These are phyloP conservation scores for Strobilomyces confusus DNA, from an alignment of 768 basidiomycete species.

Conservation along the genomic window DNA sequence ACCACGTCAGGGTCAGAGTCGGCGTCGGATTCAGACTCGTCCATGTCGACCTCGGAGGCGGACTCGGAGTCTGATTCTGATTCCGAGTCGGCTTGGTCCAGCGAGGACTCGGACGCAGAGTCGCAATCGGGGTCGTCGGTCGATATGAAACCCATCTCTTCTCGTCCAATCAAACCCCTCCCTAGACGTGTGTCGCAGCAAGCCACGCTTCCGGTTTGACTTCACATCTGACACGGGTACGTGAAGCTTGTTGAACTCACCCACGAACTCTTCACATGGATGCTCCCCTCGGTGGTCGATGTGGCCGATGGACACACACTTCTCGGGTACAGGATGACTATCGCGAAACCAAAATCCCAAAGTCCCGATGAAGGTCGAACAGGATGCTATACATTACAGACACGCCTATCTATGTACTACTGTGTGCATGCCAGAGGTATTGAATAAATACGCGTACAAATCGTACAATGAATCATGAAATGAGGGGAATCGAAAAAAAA, in stretches of 20 bases:
- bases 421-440: neutral
- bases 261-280: too few species aligned
- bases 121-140: slow-evolving; percentile 15
- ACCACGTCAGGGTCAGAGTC: slow-evolving; percentile 14
- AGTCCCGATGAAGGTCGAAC: neutral
- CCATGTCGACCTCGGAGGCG: slow-evolving; percentile 8
- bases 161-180: slow-evolving; percentile 46
- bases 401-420: slow-evolving; percentile 1
- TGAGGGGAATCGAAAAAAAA: neutral
- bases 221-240: neutral
- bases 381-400: slow-evolving; percentile 5
- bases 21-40: slow-evolving; percentile 12
- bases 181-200: slow-evolving; percentile 35
- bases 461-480: neutral
- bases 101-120: slow-evolving; percentile 10
- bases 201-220: slow-evolving; percentile 33
- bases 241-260: too few species aligned
- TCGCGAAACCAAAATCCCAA: neutral
- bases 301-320: too few species aligned
- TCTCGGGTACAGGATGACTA: neutral
- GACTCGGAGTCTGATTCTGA: slow-evolving; percentile 6
- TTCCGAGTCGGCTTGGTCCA: neutral
- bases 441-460: slow-evolving; percentile 7
- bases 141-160: slow-evolving; percentile 39
- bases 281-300: too few species aligned